Percentiles rank a stretch among this genome's conserved stretches.
Evolutionary conservation across 768 basidiomycete genomes (phyloP).

Genomic region (Pisolithus sp.): DNA sequence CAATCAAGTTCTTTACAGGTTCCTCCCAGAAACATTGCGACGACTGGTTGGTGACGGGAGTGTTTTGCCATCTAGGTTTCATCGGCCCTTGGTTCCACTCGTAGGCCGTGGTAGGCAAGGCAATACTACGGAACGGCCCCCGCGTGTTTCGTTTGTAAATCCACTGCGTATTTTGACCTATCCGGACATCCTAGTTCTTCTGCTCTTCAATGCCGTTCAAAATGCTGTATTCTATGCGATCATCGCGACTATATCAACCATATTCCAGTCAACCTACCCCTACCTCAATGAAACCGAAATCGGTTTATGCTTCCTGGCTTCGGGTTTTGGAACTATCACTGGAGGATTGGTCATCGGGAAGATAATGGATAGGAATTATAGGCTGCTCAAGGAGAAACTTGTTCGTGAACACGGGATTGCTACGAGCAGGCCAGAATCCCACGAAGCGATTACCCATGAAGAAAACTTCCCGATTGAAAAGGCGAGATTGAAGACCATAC

Average conservation of each 20-base stretch:
- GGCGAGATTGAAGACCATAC: constrained; percentile 46
- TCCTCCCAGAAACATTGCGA: constrained; percentile 18
- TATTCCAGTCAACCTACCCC: constrained; percentile 46
- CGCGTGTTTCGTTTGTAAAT: constrained; percentile 27
- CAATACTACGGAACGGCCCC: neutral
- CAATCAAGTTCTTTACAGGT: constrained; percentile 25
- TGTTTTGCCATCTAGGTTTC: constrained; percentile 17
- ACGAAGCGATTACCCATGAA: constrained; percentile 22
- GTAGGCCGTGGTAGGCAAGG: constrained; percentile 19
- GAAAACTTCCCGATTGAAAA: constrained; percentile 54
- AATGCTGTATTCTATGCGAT: constrained; percentile 47
- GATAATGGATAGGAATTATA: constrained; percentile 64
- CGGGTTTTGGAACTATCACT: constrained; percentile 64
- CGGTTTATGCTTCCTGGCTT: constrained; percentile 72
- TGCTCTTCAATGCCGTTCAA: constrained; percentile 48
- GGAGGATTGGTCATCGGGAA: constrained; percentile 56
- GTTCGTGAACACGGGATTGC: constrained; percentile 10
- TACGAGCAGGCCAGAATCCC: constrained; percentile 13
- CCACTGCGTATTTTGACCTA: constrained; percentile 33
- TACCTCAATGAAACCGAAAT: constrained; percentile 43
- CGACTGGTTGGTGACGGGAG: constrained; percentile 26
- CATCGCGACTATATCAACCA: constrained; percentile 40
- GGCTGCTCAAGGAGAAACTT: constrained; percentile 25
- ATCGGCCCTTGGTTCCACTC: constrained; percentile 22
- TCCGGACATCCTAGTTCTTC: constrained; percentile 33